Base-by-base conservation (phyloP, 2,329 filamentous ascomycete species). In the Berkeleyomyces rouxiae region DNA sequence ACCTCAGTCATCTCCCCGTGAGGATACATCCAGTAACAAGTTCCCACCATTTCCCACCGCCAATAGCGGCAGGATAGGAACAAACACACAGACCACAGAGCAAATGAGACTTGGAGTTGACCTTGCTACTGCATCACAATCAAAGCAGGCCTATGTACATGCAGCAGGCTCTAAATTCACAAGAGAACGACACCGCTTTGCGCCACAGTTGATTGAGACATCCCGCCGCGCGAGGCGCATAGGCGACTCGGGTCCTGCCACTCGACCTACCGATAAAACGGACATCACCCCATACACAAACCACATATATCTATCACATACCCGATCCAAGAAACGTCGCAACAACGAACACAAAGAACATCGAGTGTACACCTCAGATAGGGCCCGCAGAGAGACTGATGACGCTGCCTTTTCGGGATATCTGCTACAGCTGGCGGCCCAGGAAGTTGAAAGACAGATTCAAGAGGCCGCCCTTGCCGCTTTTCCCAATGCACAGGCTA, bases 201-300 rank as follows among this genome's bases (percentile, higher is more conserved):
- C 85, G 39, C 90, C 90, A 10, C 86, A 92, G 69, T 77, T 95
- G 62, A 85, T 95, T 66, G 89, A 92, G 72, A 91, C 88, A 2
- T 86, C 86, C 3, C 82, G 84, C 68, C 80, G 90, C 61, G 83
- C 84, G 42, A 82, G 86, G 66, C 83, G 83, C 68, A 80, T 80
- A 13, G 83, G 83, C 23, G 85, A 90, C 68, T 72, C 78, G 0
- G 79, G 78, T 4, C 83, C 84, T 23, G 81, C 84, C 39, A 82
- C 84, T 31, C 78, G 77, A 61, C 82, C 81, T 9, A 79, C 80
- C 64, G 84, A 88, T 73, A 88, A 85, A 74, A 90, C 87, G 43
- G 86, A 90, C 69, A 85, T 84, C 62, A 82, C 81, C 0, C 82
- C 83, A 44, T 83, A 82, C 67, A 82, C 79, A 66, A 83, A 79